phyloP scores from a whole-genome alignment of 805 yeast species.

The Starmerella vitae region DNA sequence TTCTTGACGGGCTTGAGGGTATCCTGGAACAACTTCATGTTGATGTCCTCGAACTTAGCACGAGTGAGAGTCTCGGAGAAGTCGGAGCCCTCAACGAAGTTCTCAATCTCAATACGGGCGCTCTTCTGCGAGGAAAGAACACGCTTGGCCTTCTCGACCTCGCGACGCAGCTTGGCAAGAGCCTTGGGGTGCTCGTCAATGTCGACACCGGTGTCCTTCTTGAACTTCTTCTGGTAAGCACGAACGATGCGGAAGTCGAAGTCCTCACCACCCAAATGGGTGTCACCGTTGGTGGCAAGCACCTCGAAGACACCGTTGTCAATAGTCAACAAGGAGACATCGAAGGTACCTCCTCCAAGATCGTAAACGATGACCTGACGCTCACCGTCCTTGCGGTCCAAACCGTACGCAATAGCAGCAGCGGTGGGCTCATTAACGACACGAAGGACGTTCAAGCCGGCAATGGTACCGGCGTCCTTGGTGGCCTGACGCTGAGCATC shows the following conservation, averaged over 20 bases:
- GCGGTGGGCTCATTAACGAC: constrained; percentile 93
- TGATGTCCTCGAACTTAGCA: constrained; percentile 95
- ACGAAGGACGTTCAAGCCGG: constrained; percentile 77
- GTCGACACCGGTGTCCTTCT: constrained; percentile 85
- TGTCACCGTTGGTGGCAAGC: constrained; percentile 89
- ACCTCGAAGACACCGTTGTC: constrained; percentile 90
- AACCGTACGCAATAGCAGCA: constrained; percentile 94
- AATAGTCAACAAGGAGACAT: constrained; percentile 74
- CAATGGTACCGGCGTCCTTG: constrained; percentile 84
- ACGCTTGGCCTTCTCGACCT: constrained; percentile 97
- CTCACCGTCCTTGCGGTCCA: constrained; percentile 66
- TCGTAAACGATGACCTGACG: constrained; percentile 85
- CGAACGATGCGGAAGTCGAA: constrained; percentile 79
- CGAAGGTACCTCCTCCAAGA: constrained; percentile 96
- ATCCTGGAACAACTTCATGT: constrained; percentile 82
- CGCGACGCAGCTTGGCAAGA: constrained; percentile 86
- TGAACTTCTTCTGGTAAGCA: constrained; percentile 70
- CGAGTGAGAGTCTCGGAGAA: constrained; percentile 90
- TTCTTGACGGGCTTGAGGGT: constrained; percentile 93
- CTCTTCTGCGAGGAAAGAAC: constrained; percentile 90
- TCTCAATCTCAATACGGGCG: constrained; percentile 90
- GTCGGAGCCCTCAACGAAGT: constrained; percentile 87
- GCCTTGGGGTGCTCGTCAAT: constrained; percentile 71
- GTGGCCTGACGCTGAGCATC: constrained; percentile 93
- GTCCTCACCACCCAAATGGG: constrained; percentile 97